Conservation (phyloP, 192 early-diverging fungal genomes). For the Backusella circina region DNA sequence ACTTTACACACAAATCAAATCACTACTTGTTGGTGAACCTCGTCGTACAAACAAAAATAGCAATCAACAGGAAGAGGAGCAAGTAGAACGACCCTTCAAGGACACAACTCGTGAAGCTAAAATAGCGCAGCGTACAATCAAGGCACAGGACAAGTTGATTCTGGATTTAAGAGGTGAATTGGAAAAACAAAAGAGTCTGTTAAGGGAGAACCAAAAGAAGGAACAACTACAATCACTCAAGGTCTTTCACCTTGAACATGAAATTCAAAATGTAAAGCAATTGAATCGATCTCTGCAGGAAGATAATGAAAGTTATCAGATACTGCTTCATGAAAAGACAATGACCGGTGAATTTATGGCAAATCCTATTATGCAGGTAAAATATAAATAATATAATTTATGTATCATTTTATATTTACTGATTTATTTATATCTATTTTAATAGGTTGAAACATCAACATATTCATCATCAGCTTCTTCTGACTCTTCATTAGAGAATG, state of each 20-base stretch:
- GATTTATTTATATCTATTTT: not conserved
- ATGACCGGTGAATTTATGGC: slow-evolving; percentile 76
- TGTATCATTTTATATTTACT: not conserved
- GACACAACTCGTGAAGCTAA: slow-evolving; percentile 24
- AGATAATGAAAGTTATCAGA: slow-evolving; percentile 80
- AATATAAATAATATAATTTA: not conserved
- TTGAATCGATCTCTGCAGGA: slow-evolving; percentile 70
- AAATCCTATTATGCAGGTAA: slow-evolving; percentile 57
- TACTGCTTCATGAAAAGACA: slow-evolving; percentile 76
- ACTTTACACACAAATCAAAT: slow-evolving; percentile 34
- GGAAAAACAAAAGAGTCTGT: slow-evolving; percentile 33
- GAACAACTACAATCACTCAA: slow-evolving; percentile 35
- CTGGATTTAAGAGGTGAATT: slow-evolving; percentile 39
- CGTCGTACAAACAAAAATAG: slow-evolving; percentile 24
- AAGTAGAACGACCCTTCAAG: not conserved
- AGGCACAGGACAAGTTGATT: slow-evolving; percentile 40
- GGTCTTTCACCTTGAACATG: slow-evolving; percentile 50
- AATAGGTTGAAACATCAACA: not conserved
- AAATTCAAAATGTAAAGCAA: slow-evolving; percentile 57
- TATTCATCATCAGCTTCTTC: not conserved
- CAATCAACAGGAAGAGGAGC: slow-evolving; percentile 2
- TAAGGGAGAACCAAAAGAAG: slow-evolving; percentile 33
- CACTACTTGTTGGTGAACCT: slow-evolving; percentile 30
- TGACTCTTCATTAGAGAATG: not conserved
- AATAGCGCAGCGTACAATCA: slow-evolving; percentile 37